Evolutionary conservation across 2,329 filamentous ascomycete species (phyloP).

Genomic region (Phoma herbarum): DNA sequence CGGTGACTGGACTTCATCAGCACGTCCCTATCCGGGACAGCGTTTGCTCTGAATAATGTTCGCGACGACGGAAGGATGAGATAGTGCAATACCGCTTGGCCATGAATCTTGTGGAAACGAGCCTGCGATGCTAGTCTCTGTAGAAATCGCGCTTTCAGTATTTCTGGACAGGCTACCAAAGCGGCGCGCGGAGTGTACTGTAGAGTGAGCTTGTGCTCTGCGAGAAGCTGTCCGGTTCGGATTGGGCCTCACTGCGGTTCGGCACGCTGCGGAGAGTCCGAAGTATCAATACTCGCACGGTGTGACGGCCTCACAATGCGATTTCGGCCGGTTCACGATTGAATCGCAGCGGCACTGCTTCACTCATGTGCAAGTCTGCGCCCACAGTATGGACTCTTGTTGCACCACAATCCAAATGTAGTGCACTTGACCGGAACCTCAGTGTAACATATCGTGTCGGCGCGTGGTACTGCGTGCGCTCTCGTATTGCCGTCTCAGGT

Average conservation of each 20-base stretch:
- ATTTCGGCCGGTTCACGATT: not conserved
- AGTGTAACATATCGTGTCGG: slow-evolving; percentile 11
- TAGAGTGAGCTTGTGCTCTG: not conserved
- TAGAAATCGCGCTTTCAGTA: not conserved
- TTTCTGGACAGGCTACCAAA: not conserved
- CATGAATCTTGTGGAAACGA: not conserved
- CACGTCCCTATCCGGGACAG: no score
- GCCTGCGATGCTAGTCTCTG: not conserved
- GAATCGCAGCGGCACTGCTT: not conserved
- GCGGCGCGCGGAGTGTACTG: not conserved
- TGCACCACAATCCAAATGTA: slow-evolving; percentile 1
- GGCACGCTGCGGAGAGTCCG: slow-evolving; percentile 21
- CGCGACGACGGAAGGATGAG: not conserved
- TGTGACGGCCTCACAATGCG: not conserved
- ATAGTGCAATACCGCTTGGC: not conserved
- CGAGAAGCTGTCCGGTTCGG: not conserved
- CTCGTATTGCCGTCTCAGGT: slow-evolving; percentile 3
- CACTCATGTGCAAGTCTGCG: not conserved
- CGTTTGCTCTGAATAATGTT: not conserved
- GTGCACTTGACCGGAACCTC: slow-evolving; percentile 7
- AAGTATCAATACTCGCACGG: slow-evolving; percentile 1
- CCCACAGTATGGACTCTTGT: not conserved
- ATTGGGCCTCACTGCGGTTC: slow-evolving; percentile 1
- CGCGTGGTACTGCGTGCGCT: not conserved
- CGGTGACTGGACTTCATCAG: no score